Conservation (phyloP, 1,139 yeast genomes). For the Suhomyces maxii region DNA sequence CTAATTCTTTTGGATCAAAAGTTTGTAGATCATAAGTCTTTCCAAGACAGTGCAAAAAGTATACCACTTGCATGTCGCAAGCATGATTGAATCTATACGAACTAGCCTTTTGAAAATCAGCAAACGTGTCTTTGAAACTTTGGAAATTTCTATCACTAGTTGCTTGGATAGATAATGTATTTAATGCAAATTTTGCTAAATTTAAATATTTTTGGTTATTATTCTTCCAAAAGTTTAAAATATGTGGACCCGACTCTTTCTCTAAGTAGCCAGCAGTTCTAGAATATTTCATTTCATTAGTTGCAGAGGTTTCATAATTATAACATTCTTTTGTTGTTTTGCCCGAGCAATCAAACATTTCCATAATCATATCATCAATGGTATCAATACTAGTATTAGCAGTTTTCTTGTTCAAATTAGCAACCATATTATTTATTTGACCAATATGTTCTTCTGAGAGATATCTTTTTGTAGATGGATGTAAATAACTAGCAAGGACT, state of each 20-base stretch:
- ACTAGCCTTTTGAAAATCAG: constrained; percentile 11
- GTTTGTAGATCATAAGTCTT: constrained; percentile 19
- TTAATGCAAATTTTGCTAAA: constrained; percentile 17
- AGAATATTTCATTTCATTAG: constrained; percentile 14
- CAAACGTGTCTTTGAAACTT: constrained; percentile 19
- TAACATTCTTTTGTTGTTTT: constrained; percentile 27
- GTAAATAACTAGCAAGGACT: constrained; percentile 24
- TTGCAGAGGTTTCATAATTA: constrained; percentile 25
- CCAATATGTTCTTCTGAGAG: constrained; percentile 22
- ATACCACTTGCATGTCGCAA: constrained; percentile 21
- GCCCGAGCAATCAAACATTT: constrained; percentile 30
- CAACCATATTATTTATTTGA: constrained; percentile 2
- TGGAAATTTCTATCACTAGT: constrained; percentile 17
- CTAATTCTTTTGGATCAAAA: constrained; percentile 21
- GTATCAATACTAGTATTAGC: constrained; percentile 7
- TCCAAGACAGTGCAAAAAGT: constrained; percentile 22
- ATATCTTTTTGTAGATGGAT: constrained; percentile 28
- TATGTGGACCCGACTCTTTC: constrained; percentile 18
- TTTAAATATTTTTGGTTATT: constrained; percentile 18
- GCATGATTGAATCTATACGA: constrained; percentile 7
- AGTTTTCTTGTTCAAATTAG: not conserved
- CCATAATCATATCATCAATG: constrained; percentile 28
- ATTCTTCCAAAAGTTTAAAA: constrained; percentile 23
- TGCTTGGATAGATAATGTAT: constrained; percentile 20
- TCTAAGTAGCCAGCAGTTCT: constrained; percentile 12